Evolutionary conservation across 768 basidiomycete species (phyloP).

Genomic region (Suillus sp.): DNA sequence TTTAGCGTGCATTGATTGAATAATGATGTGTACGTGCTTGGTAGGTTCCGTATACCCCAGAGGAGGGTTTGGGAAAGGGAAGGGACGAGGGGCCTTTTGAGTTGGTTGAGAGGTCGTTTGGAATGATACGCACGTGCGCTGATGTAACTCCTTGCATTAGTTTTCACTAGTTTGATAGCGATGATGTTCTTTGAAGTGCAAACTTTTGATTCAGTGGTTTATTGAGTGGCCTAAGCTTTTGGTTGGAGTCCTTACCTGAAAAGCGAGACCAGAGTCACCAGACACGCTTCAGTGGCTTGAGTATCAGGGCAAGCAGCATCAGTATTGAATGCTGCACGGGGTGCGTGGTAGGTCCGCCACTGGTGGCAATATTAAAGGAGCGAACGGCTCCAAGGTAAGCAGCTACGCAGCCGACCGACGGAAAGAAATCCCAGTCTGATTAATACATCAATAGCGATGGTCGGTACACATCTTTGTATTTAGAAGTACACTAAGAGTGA

Average conservation of each 20-base stretch:
- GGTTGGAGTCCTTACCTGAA: not conserved
- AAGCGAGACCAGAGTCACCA: not conserved
- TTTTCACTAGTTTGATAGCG: not conserved
- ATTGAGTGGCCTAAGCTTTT: not conserved
- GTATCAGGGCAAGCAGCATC: not conserved
- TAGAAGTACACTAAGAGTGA: no score
- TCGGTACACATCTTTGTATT: no score
- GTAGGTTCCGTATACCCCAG: conserved; percentile 79
- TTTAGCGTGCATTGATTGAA: not conserved
- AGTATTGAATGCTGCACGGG: not conserved
- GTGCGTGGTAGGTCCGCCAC: not conserved
- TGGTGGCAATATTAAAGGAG: not conserved
- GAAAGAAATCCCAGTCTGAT: not conserved
- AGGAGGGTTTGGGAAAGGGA: conserved; percentile 86
- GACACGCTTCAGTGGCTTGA: not conserved
- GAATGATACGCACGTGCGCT: conserved; percentile 40
- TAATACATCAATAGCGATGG: not conserved
- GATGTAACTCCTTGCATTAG: not conserved
- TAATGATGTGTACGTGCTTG: conserved; percentile 4
- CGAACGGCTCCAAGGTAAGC: not conserved
- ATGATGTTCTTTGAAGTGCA: not conserved
- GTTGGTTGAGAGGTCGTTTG: conserved; percentile 76
- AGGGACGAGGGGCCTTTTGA: conserved; percentile 78
- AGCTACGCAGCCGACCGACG: not conserved
- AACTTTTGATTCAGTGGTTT: not conserved